These are phyloP conservation scores for Cymbopogon citratus DNA, from an alignment of 176 grass and related monocot species.

Conservation along the genomic window DNA sequence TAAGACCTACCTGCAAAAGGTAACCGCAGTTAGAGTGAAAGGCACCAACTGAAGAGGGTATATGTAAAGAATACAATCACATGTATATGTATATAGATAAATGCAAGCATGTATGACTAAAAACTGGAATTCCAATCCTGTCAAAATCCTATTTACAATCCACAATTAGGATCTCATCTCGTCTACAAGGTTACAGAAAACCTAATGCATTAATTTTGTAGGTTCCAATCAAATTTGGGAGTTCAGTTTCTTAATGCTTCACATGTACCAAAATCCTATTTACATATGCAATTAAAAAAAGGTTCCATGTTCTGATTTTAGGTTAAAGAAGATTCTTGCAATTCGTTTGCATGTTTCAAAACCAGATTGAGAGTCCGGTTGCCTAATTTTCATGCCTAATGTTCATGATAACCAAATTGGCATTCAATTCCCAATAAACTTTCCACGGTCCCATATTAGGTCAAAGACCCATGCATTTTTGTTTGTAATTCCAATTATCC, in stretches of 20 bases:
- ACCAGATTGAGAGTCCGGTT: neutral
- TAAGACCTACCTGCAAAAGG: conserved; percentile 78
- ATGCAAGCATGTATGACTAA: neutral
- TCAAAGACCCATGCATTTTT: neutral
- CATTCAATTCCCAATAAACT: neutral
- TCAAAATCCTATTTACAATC: neutral
- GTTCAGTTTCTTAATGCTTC: neutral
- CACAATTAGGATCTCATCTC: conserved; percentile 1
- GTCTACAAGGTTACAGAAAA: neutral
- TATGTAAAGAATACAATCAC: neutral
- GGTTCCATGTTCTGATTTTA: neutral
- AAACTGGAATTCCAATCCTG: neutral
- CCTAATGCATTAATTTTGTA: neutral
- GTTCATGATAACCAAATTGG: neutral
- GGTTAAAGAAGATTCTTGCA: neutral
- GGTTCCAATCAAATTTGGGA: conserved; percentile 9
- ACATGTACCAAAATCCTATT: neutral
- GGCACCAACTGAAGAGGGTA: neutral
- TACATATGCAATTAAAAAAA: neutral
- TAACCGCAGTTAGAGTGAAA: conserved; percentile 17
- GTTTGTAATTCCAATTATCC: neutral
- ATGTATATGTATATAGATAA: neutral
- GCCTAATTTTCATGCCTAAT: neutral
- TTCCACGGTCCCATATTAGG: neutral
- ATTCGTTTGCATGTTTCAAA: neutral